Conservation (phyloP, 371 early-diverging fungal genomes). For the Apophysomyces elegans region DNA sequence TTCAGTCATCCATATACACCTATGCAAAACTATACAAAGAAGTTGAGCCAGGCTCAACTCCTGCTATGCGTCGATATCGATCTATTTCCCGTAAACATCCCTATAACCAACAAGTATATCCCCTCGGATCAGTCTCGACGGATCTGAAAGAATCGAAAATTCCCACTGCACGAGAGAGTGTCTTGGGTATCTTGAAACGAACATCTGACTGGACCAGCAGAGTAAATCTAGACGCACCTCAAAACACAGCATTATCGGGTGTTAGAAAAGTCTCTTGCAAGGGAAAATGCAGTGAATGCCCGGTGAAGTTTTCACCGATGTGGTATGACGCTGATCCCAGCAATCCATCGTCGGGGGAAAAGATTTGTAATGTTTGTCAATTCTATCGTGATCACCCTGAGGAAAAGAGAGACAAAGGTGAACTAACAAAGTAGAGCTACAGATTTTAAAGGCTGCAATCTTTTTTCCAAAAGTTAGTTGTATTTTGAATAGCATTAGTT, state of each 20-base stretch:
- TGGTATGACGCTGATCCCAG: conserved; percentile 38
- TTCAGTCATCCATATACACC: conserved; percentile 30
- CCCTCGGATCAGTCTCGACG: neutral
- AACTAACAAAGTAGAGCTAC: neutral
- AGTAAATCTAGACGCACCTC: conserved; percentile 11
- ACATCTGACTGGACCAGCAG: conserved; percentile 9
- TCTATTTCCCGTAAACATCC: conserved; percentile 15
- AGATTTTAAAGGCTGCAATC: too few relatives aligned
- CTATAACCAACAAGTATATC: conserved; percentile 16
- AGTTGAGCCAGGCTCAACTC: conserved; percentile 35
- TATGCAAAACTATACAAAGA: conserved; percentile 35
- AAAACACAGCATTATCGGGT: conserved; percentile 15
- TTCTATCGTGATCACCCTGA: conserved; percentile 6
- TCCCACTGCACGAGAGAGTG: conserved; percentile 13
- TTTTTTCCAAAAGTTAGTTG: too few relatives aligned
- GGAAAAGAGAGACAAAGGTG: neutral
- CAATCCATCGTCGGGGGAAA: conserved; percentile 8
- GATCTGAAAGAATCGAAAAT: conserved; percentile 15
- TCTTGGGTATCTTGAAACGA: neutral
- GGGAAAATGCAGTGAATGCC: conserved; percentile 32
- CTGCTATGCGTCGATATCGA: conserved; percentile 41
- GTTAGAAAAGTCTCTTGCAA: conserved; percentile 11
- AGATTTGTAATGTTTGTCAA: conserved; percentile 16
- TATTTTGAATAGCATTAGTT: too few relatives aligned
- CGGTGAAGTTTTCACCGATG: conserved; percentile 38